phyloP scores from a whole-genome alignment of 2,329 filamentous ascomycete species.

The Alternaria tenuissima region DNA sequence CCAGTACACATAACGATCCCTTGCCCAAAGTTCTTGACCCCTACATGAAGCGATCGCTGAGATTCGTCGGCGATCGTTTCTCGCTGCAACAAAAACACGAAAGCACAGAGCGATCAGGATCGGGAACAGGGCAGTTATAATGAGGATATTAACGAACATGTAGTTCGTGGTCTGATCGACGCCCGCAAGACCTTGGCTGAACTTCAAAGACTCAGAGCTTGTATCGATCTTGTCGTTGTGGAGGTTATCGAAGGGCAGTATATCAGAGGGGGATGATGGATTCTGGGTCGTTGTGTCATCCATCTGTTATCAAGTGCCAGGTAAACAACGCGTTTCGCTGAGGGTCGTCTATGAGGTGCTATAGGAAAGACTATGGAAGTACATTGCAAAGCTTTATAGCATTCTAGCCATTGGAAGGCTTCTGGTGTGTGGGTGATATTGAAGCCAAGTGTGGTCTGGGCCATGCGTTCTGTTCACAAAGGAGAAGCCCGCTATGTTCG shows the following conservation, averaged over 20 bases:
- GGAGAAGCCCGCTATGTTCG: background rate
- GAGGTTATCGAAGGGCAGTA: constrained; percentile 13
- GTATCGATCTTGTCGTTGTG: constrained; percentile 12
- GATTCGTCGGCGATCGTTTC: constrained; percentile 20
- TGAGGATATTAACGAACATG: constrained; percentile 36
- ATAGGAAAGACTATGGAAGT: background rate
- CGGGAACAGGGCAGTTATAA: constrained; percentile 19
- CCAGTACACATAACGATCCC: constrained; percentile 12
- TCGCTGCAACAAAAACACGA: constrained; percentile 9
- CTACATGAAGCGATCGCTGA: constrained; percentile 15
- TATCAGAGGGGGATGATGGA: background rate
- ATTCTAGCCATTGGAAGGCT: background rate
- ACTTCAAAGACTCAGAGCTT: constrained; percentile 36
- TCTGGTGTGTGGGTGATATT: background rate
- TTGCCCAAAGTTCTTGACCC: constrained; percentile 23
- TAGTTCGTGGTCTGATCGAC: constrained; percentile 56
- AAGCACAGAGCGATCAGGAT: constrained; percentile 11
- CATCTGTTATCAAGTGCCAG: background rate
- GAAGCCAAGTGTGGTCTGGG: background rate
- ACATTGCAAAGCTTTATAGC: constrained; percentile 1
- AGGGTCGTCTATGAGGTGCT: background rate
- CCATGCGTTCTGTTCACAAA: background rate
- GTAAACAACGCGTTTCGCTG: background rate
- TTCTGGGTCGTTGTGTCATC: background rate
- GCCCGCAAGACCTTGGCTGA: constrained; percentile 53